Evolutionary conservation across 192 early-diverging fungal species (phyloP).

Genomic region (Podila epicladia): DNA sequence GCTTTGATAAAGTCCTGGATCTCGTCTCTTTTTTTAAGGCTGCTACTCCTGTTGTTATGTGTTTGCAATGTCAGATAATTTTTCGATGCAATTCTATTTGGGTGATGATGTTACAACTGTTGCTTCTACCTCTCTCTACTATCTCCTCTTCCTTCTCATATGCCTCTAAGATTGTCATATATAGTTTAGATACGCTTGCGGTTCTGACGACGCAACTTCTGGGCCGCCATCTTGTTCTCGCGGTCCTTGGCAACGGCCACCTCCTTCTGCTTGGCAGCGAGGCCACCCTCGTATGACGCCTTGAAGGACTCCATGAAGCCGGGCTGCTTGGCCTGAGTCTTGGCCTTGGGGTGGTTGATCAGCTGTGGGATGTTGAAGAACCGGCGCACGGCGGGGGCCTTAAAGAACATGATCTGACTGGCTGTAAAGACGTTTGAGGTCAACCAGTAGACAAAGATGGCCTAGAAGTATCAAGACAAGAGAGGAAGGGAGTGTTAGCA

Average conservation of each 20-base stretch:
- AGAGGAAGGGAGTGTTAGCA: conserved; percentile 1
- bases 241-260: conserved; percentile 26
- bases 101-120: no score
- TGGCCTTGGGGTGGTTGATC: conserved; percentile 51
- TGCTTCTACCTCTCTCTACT: no score
- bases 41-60: no score
- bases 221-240: conserved; percentile 37
- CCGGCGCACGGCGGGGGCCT: conserved; percentile 62
- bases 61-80: no score
- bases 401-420: conserved; percentile 74
- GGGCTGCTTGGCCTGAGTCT: conserved; percentile 41
- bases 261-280: conserved; percentile 45
- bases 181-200: conserved; percentile 39
- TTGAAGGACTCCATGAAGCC: conserved; percentile 63
- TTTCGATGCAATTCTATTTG: no score
- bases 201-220: conserved; percentile 50
- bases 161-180: no score
- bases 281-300: conserved; percentile 46
- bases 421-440: conserved; percentile 78
- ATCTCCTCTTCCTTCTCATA: no score
- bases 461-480: conserved; percentile 52
- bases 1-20: no score
- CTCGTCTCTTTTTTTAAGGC: no score
- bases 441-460: conserved; percentile 88
- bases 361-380: conserved; percentile 69